These are phyloP conservation scores for Fistulinella cinereoalba DNA, from an alignment of 1,284 basidiomycete genomes.

Conservation along the genomic window DNA sequence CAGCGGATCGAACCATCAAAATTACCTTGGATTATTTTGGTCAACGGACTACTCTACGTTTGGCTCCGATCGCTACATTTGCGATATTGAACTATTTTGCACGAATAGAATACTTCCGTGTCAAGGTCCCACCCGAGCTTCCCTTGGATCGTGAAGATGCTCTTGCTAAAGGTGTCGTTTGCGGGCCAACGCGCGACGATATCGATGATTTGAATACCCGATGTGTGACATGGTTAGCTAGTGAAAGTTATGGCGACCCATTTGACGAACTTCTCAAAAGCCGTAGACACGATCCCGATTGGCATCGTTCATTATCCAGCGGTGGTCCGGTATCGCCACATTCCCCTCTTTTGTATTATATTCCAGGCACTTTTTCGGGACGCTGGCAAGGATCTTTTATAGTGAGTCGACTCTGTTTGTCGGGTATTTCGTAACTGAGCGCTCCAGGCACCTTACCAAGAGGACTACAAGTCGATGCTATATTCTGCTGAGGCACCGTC, in stretches of 20 bases:
- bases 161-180: constrained; percentile 22
- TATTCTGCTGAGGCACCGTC: constrained; percentile 32
- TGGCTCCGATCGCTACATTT: constrained; percentile 44
- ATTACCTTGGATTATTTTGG: constrained; percentile 44
- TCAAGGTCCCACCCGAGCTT: constrained; percentile 40
- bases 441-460: constrained; percentile 36
- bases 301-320: constrained; percentile 25
- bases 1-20: constrained; percentile 27
- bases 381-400: constrained; percentile 47
- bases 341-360: constrained; percentile 29
- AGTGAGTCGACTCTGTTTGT: constrained; percentile 27
- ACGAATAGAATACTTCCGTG: constrained; percentile 37
- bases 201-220: constrained; percentile 40
- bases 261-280: constrained; percentile 30
- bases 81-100: constrained; percentile 47
- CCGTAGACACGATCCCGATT: constrained; percentile 32
- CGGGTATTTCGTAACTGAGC: constrained; percentile 9
- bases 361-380: constrained; percentile 43
- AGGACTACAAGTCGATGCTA: constrained; percentile 38
- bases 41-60: constrained; percentile 25
- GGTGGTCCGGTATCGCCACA: neutral
- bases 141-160: constrained; percentile 26
- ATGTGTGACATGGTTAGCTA: constrained; percentile 39
- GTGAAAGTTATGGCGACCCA: constrained; percentile 16
- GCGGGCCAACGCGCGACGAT: constrained; percentile 45